Base-by-base conservation (phyloP, 2,329 filamentous ascomycete genomes). In the Aspergillus sp. region DNA sequence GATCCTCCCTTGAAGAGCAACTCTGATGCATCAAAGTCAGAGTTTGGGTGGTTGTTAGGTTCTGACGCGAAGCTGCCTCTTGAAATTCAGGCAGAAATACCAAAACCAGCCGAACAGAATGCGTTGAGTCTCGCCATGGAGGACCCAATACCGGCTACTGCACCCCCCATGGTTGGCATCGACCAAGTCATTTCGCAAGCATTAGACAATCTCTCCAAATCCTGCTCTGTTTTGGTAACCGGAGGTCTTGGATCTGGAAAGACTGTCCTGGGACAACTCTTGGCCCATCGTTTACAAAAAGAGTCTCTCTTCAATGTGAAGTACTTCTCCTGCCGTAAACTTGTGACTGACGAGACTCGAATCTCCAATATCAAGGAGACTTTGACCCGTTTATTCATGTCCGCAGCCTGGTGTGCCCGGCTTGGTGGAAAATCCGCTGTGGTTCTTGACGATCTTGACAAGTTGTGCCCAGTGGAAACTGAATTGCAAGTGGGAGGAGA, bases 401-500 rank as follows among this genome's bases (percentile, higher is more conserved):
- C 86, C 19, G 95, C 95, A 3, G 89, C 90, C 43, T 99, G 95
- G 95, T 92, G 91, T 39, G 91, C 93, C 37, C 84, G 93, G 59
- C 82, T 95, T 0, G 93, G 92, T 21, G 95, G 95, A 4, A 88
- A 86, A 61, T 85, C 93, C 0, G 73, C 98, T 3, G 90, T 99
- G 19, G 86, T 99, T 49, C 80, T 99, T 2, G 95, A 99, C 69
- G 95, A 99, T 68, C 77, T 99, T 6, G 95, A 99, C 74, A 91
- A 91, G 68, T 81, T 99, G 1, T 98, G 93, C 70, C 93, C 95
- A 0, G 89, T 88, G 1, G 96, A 99, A 75, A 97, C 93, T 0
- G 95, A 99, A 72, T 82, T 99, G 12, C 91, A 97, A 73, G 90
- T 96, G 4, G 91, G 91, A 61, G 93, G 92, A 59, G 92, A 98